A percentile compares a stretch with the other conserved stretches of the same genome.
These are phyloP conservation scores for Zymoseptoria tritici DNA, from an alignment of 2,329 filamentous ascomycete species.

Conservation along the genomic window DNA sequence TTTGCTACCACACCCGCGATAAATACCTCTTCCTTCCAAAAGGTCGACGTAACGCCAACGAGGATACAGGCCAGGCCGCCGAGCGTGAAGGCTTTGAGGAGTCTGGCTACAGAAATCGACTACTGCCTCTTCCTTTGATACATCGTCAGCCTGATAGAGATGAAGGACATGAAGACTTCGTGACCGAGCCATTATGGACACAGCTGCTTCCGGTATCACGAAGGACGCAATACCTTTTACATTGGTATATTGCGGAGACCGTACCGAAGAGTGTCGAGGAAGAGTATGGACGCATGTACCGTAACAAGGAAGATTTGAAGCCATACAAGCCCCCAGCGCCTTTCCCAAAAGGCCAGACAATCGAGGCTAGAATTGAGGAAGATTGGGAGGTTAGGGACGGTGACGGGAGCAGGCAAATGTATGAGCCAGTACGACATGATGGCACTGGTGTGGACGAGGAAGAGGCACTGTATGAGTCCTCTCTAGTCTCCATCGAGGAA, in stretches of 20 bases:
- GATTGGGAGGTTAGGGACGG: slow-evolving; percentile 25
- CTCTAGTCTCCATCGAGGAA: slow-evolving; percentile 38
- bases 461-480: slow-evolving; percentile 38
- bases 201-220: slow-evolving; percentile 35
- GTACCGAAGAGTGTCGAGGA: slow-evolving; percentile 30
- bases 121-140: slow-evolving; percentile 39
- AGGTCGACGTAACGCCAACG: slow-evolving; percentile 41
- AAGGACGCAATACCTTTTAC: slow-evolving; percentile 36
- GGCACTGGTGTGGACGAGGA: slow-evolving; percentile 44
- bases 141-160: slow-evolving; percentile 39
- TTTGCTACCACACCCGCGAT: slow-evolving; percentile 39
- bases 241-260: slow-evolving; percentile 43
- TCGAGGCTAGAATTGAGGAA: slow-evolving; percentile 33
- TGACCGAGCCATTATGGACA: slow-evolving; percentile 41
- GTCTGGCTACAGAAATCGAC: slow-evolving; percentile 43
- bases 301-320: slow-evolving; percentile 2
- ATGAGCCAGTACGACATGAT: slow-evolving; percentile 40
- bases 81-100: slow-evolving; percentile 46
- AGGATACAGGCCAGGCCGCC: slow-evolving; percentile 37
- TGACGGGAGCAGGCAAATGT: slow-evolving; percentile 33
- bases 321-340: slow-evolving; percentile 27
- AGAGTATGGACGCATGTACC: neutral
- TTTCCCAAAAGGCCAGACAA: slow-evolving; percentile 30
- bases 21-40: slow-evolving; percentile 45
- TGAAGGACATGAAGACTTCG: slow-evolving; percentile 23